These are phyloP conservation scores for Cucurbita argyrosperma DNA, from an alignment of 306 rosid genomes.

Conservation along the genomic window DNA sequence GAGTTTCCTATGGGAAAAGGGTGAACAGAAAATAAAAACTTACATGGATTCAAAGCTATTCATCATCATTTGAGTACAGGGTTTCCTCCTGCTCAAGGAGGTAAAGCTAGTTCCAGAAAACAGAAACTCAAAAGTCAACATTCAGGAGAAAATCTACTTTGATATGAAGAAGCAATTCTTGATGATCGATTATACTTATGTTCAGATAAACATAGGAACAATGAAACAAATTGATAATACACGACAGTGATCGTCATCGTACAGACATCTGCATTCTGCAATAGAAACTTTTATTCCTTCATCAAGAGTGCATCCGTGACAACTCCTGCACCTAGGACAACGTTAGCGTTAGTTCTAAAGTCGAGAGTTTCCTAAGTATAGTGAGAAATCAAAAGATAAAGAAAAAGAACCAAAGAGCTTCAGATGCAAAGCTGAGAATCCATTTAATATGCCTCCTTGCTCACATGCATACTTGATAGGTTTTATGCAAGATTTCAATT, in stretches of 20 bases:
- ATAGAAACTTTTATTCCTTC: constrained; percentile 1
- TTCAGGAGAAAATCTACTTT: background rate
- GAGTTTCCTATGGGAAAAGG: background rate
- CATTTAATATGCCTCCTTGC: background rate
- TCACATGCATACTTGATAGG: no score
- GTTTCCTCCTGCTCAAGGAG: background rate
- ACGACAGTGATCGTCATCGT: background rate
- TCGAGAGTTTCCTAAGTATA: background rate
- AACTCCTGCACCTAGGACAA: background rate
- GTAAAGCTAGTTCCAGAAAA: background rate
- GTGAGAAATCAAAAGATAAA: background rate
- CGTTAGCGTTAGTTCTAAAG: background rate
- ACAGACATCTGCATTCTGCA: background rate
- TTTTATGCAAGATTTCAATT: no score
- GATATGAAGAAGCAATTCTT: constrained; percentile 1
- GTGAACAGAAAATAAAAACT: background rate
- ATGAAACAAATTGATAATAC: background rate
- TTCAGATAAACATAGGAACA: background rate
- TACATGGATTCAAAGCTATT: background rate
- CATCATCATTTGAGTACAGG: background rate
- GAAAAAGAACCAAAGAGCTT: background rate
- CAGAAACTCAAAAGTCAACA: background rate
- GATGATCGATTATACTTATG: background rate
- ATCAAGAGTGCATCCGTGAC: background rate
- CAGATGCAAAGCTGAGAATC: background rate